These are phyloP conservation scores for Phytophthora kernoviae DNA, from an alignment of 352 stramenopile species.

Conservation along the genomic window DNA sequence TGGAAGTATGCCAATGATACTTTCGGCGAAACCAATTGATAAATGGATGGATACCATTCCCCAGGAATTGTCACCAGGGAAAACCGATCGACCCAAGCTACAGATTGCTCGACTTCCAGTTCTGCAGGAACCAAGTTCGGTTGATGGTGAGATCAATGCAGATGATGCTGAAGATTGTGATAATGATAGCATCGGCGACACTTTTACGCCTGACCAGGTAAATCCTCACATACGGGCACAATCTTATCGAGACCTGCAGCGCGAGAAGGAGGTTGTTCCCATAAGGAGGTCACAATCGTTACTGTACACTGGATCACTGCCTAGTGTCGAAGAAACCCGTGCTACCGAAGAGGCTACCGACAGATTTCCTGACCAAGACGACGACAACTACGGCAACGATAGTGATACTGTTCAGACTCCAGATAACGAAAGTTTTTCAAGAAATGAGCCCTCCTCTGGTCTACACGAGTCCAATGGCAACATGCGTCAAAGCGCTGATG, in stretches of 20 bases:
- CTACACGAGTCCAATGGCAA: too few species aligned
- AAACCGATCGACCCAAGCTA: constrained; percentile 11
- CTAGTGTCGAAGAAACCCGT: constrained; percentile 39
- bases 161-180: constrained; percentile 13
- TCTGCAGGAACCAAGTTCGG: constrained; percentile 9
- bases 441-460: too few species aligned
- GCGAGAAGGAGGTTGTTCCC: constrained; percentile 17
- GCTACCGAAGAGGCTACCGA: not conserved
- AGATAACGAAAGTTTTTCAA: too few species aligned
- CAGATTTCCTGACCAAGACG: constrained; percentile 7
- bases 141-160: constrained; percentile 23
- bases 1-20: constrained; percentile 30
- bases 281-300: constrained; percentile 31
- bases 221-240: constrained; percentile 19
- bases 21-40: constrained; percentile 9
- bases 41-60: constrained; percentile 21
- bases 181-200: not conserved
- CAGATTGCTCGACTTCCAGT: constrained; percentile 14
- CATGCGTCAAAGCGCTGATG: too few species aligned
- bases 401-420: not conserved
- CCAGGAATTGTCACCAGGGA: constrained; percentile 20
- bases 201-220: not conserved
- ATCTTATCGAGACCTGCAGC: constrained; percentile 23
- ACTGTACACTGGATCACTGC: constrained; percentile 31
- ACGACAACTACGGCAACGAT: constrained; percentile 6